Conservation (phyloP, 352 stramenopile genomes). For the Phytophthora lateralis region DNA sequence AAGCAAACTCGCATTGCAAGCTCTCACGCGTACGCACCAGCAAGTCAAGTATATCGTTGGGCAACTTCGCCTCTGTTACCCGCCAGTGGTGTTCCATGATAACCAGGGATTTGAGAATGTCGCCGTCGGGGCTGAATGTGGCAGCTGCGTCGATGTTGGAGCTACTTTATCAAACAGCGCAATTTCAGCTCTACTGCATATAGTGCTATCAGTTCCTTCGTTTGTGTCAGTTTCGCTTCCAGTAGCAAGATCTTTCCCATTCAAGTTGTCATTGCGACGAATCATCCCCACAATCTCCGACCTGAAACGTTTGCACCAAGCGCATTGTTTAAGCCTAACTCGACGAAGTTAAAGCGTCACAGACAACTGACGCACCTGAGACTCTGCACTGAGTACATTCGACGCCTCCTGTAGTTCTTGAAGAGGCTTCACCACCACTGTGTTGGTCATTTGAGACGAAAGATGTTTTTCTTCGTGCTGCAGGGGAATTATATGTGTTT, state of each 20-base stretch:
- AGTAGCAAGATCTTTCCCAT: not conserved
- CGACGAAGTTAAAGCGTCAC: slow-evolving; percentile 2
- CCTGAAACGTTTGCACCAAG: not conserved
- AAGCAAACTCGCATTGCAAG: not conserved
- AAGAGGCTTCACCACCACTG: not conserved
- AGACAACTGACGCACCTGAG: not conserved
- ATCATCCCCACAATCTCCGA: not conserved
- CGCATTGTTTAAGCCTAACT: not conserved
- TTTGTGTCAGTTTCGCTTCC: not conserved
- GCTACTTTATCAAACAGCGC: not conserved
- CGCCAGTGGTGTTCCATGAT: slow-evolving; percentile 11
- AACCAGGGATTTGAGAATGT: not conserved
- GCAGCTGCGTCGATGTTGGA: not conserved
- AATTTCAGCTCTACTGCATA: not conserved
- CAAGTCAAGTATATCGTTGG: slow-evolving; percentile 1
- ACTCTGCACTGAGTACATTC: not conserved
- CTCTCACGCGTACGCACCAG: not conserved
- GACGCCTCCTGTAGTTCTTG: slow-evolving; percentile 4
- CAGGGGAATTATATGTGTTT: not conserved
- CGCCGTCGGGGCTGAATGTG: not conserved
- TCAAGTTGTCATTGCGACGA: not conserved
- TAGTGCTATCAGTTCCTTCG: not conserved
- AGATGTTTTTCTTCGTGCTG: not conserved
- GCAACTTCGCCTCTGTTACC: not conserved
- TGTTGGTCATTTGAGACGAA: slow-evolving; percentile 1